A percentile compares a stretch with the other conserved stretches of the same genome.
Conservation (phyloP, 345 rosid genomes). For the Lagerstroemia speciosa region DNA sequence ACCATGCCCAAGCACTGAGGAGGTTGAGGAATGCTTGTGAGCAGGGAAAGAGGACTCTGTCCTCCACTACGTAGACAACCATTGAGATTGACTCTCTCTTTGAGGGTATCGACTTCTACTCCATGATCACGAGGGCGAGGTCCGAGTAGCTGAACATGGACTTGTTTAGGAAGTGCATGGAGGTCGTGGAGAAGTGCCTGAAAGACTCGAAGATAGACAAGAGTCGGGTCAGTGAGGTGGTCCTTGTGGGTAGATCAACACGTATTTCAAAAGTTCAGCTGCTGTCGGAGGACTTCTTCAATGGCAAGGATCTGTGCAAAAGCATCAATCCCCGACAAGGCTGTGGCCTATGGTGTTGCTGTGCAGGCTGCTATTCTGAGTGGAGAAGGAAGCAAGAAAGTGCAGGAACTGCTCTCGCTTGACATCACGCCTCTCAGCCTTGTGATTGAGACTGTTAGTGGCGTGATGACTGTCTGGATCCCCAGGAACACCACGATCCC, state of each 20-base stretch:
- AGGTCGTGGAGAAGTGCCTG: conserved; percentile 26
- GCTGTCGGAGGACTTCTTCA: conserved; percentile 20
- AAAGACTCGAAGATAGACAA: conserved; percentile 24
- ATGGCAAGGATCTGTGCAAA: conserved; percentile 26
- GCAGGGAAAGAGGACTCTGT: conserved; percentile 22
- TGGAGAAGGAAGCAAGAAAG: conserved; percentile 22
- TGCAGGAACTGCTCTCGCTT: conserved; percentile 24
- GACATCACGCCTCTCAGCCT: conserved; percentile 30
- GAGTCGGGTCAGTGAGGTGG: conserved; percentile 6
- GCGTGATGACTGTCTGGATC: conserved; percentile 21
- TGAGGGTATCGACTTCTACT: conserved; percentile 27
- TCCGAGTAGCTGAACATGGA: too few species aligned
- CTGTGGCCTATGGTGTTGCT: conserved; percentile 21
- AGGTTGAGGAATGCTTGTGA: conserved; percentile 28
- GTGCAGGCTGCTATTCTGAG: conserved; percentile 29
- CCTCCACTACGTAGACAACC: conserved; percentile 25
- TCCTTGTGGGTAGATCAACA: conserved; percentile 19
- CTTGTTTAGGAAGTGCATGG: conserved; percentile 26
- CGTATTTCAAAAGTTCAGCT: conserved; percentile 24
- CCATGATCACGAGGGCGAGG: conserved; percentile 25
- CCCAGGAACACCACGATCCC: conserved; percentile 29
- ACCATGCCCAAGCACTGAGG: conserved; percentile 23
- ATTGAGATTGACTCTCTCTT: conserved; percentile 27
- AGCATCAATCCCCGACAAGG: conserved; percentile 28
- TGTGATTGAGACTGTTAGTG: conserved; percentile 27